Evolutionary conservation across 139 green algal species (phyloP), one percentile per base, ranked within the genome.

Genomic region (Coccomyxa sp.): DNA sequence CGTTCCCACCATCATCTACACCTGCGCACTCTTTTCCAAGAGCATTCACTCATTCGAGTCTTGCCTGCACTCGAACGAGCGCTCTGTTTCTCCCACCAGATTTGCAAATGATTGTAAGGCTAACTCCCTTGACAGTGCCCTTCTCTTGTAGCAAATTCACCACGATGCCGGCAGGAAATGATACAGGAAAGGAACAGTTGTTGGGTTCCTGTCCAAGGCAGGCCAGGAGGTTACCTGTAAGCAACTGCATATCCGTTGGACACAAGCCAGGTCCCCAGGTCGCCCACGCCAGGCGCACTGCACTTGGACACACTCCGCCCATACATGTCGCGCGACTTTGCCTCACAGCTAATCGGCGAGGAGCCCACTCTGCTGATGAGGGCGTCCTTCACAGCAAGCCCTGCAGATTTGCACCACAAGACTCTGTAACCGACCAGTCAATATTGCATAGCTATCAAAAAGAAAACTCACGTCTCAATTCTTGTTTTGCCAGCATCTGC

Each of bases 241-340:
- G 94, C 93, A 18, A 97, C 91, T 4, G 94, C 94, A 30, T 91
- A 81, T 16, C 94, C 94, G 58, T 95, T 90, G 13, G 74, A 32
- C 32, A 97, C 94, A 78, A 97, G 77, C 87, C 88, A 97, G 0
- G n/a, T 76, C 28, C 91, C 91, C 10, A 97, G 84, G 66, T 96
- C 92, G 18, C 81, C 76, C 10, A 57, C 80, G 38, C 87, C 77
- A 12, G 51, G 75, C n/a, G 91, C 28, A 25, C 58, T 83, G 87
- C 92, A 96, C 0, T 88, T 79, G 1, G 88, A 88, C 23, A 97
- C 92, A 58, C 85, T 90, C 4, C 94, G 88, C 0, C 91, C 90
- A 75, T 95, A 97, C 89, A 90, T 86, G 84, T 97, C 94, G 45
- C 85, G 86, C 13, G 81, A 32, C 77, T 90, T 91, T 27, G 91